Percentiles rank a stretch among this genome's conserved stretches.
Evolutionary conservation across 2,329 filamentous ascomycete species (phyloP).

Genomic region (Colletotrichum tofieldiae): DNA sequence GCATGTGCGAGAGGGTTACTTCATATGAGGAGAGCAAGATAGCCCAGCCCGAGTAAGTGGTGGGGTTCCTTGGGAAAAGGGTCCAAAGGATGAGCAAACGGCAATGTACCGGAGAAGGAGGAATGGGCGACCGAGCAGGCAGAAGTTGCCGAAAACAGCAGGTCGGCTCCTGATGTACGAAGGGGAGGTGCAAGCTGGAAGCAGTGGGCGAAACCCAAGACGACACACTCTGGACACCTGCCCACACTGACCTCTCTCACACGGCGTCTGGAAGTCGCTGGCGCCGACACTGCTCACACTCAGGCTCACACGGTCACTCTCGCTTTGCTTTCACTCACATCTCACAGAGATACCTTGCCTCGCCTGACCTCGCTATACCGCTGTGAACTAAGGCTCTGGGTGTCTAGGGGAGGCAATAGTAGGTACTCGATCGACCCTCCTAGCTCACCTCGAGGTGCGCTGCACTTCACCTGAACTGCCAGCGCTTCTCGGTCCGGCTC

Average conservation of each 20-base stretch:
- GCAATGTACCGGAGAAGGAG: background rate
- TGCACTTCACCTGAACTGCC: conserved; percentile 1
- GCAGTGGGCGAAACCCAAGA: conserved; percentile 24
- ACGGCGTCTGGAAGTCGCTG: background rate
- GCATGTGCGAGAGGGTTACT: background rate
- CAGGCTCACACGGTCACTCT: background rate
- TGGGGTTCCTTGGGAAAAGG: background rate
- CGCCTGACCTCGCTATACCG: too few species aligned
- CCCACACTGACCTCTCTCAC: conserved; percentile 15
- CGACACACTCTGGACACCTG: conserved; percentile 13
- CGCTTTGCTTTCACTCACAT: background rate
- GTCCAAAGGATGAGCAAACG: background rate
- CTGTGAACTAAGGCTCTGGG: too few species aligned
- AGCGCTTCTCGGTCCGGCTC: background rate
- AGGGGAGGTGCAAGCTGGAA: background rate
- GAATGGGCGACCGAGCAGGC: background rate
- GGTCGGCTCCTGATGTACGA: conserved; percentile 31
- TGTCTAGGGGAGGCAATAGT: too few species aligned
- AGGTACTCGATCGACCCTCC: background rate
- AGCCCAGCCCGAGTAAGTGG: background rate
- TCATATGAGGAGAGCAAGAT: background rate
- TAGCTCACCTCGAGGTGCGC: too few species aligned
- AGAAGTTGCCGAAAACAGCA: conserved; percentile 15
- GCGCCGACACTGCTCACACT: background rate
- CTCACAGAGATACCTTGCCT: too few species aligned